phyloP scores from a whole-genome alignment of 495 filamentous ascomycete genomes.

The Friedmanniomyces simplex region DNA sequence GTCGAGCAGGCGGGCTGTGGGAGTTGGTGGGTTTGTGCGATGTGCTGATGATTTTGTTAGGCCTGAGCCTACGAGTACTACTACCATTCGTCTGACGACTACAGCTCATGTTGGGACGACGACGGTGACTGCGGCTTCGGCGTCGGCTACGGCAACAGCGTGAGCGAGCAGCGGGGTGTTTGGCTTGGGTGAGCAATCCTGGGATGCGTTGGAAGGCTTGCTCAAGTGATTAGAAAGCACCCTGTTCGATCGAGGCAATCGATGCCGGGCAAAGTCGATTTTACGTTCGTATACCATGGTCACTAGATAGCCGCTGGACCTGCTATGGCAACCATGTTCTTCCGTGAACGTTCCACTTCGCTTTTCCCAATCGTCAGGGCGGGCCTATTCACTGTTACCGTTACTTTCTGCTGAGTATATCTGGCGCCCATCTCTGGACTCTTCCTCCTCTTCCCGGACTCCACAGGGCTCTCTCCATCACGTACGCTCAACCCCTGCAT shows the following conservation, averaged over 20 bases:
- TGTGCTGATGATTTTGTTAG: constrained; percentile 1
- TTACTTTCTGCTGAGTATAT: no score
- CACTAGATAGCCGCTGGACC: background rate
- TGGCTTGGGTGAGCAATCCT: no score
- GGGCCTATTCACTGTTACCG: no score
- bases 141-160: background rate
- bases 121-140: background rate
- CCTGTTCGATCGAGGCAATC: background rate
- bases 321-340: background rate
- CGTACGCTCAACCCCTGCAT: no score
- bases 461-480: no score
- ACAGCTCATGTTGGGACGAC: constrained; percentile 3
- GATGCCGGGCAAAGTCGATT: background rate
- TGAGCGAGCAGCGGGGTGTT: background rate
- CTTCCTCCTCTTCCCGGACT: no score
- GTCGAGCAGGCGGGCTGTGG: background rate
- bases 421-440: no score
- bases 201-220: background rate
- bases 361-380: background rate
- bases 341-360: background rate
- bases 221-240: no score
- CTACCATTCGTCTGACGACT: constrained; percentile 5
- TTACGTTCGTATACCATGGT: background rate
- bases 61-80: constrained; percentile 1
- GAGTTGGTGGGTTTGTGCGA: background rate